Evolutionary conservation across 1,284 basidiomycete species (phyloP), one percentile per base, ranked within the genome.

Genomic region (Anthracocystis panici-leucophaei): DNA sequence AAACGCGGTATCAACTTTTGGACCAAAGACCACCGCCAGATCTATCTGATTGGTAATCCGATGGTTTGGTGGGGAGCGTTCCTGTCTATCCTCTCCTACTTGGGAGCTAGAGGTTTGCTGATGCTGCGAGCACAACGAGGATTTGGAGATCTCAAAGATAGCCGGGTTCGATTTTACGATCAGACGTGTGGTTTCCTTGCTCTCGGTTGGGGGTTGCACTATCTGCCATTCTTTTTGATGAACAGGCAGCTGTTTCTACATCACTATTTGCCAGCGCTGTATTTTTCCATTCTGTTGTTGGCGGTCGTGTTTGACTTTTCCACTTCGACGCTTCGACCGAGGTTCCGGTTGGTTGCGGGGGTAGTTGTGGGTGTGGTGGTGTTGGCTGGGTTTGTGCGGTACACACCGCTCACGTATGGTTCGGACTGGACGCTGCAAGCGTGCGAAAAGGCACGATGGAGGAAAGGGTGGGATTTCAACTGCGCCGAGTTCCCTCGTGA

Each of bases 211-310:
- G 88, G 88, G n/a, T 83, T 97, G 48, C 96, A 98, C 87, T 98
- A 96, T 87, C 88, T 94, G 82, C 96, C 96, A 11, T 99, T 99
- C 89, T 97, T 91, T 89, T 87, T 97, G 76, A 98, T 98, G 96
- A 87, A 90, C 54, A 93, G 96, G 25, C 96, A 99, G 84, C 90
- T 98, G 49, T 98, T 98, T 89, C 86, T 98, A 29, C 95, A 98
- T 85, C 95, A 98, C 87, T 97, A 98, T 85, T 92, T 97, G 85
- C 95, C 95, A 0, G 94, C 96, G 0, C 88, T 99, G 16, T 99
- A 97, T 86, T 98, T 95, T 83, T 91, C 93, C 21, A 91, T 98
- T 76, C 89, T 99, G 10, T 87, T 95, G 27, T 88, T 89, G 31
- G 92, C 91, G 57, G 89, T 88, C 2, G 88, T 93, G 1, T 97